Percentiles rank a stretch among this genome's conserved stretches.
These are phyloP conservation scores for Claviceps fusiformis DNA, from an alignment of 2,329 filamentous ascomycete species.

Conservation along the genomic window DNA sequence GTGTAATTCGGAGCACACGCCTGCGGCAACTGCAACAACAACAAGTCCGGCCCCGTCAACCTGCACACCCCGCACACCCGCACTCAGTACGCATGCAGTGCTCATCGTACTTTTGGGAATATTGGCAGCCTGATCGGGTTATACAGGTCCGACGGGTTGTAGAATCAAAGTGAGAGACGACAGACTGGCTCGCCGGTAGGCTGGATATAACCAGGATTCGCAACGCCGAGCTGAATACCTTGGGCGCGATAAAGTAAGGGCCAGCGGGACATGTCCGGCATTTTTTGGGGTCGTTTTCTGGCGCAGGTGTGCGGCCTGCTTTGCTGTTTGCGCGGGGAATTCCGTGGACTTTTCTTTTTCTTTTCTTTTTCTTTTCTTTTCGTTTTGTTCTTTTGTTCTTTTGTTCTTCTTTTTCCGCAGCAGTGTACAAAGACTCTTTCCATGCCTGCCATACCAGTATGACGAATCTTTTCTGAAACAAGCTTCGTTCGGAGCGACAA, in stretches of 20 bases:
- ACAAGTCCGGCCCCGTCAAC: no score
- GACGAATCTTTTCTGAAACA: not conserved
- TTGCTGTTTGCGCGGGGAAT: not conserved
- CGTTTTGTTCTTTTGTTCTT: not conserved
- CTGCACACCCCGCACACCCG: no score
- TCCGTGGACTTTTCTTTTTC: not conserved
- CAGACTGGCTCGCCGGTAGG: not conserved
- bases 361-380: not conserved
- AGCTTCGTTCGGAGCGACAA: not conserved
- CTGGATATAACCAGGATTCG: not conserved
- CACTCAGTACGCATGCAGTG: no score
- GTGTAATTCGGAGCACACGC: not conserved
- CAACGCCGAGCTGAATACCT: conserved; percentile 1
- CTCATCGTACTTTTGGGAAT: not conserved
- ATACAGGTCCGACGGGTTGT: not conserved
- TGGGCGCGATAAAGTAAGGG: not conserved
- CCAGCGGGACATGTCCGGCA: conserved; percentile 4
- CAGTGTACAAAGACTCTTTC: no score
- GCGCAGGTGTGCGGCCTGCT: not conserved
- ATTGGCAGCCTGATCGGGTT: not conserved
- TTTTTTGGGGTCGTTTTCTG: not conserved
- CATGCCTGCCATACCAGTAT: no score
- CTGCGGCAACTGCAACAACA: no score
- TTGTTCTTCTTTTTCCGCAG: not conserved
- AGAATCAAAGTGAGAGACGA: not conserved